Evolutionary conservation across 2,329 filamentous ascomycete species (phyloP).

Genomic region (Trichoderma arundinaceum): DNA sequence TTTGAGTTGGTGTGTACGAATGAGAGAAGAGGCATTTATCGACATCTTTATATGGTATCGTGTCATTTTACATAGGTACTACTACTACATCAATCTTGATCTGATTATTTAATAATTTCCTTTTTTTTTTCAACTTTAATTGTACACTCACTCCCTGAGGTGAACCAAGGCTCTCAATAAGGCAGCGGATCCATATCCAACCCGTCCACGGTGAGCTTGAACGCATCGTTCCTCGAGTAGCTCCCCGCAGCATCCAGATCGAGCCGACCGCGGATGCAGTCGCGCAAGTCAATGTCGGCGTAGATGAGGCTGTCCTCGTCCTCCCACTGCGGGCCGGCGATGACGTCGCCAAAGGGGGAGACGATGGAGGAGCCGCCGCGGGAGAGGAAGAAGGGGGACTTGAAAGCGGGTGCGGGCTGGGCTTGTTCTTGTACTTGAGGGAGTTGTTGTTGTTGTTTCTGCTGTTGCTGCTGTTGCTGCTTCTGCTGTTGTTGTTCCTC

Average conservation of each 20-base stretch:
- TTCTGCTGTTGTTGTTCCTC: not conserved
- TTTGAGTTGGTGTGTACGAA: not conserved
- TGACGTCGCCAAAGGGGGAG: conserved; percentile 76
- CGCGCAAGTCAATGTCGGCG: conserved; percentile 82
- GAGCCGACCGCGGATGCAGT: conserved; percentile 80
- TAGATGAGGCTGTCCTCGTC: conserved; percentile 70
- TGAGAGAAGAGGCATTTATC: not conserved
- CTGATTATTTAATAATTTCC: not conserved
- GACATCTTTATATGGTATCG: not conserved
- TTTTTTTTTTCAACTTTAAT: not conserved
- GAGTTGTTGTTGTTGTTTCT: not conserved
- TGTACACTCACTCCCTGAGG: not conserved
- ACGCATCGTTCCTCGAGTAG: conserved; percentile 76
- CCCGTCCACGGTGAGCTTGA: conserved; percentile 64
- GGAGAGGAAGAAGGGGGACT: conserved; percentile 58
- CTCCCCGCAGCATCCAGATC: conserved; percentile 86
- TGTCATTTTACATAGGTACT: conserved; percentile 5
- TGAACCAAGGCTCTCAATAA: conserved; percentile 45
- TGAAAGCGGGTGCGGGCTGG: not conserved
- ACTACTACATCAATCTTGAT: not conserved
- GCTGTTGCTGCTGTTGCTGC: not conserved
- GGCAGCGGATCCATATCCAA: conserved; percentile 63
- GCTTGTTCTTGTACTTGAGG: not conserved
- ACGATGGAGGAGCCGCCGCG: conserved; percentile 85
- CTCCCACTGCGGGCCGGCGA: conserved; percentile 85